Conservation (phyloP, 2,329 filamentous ascomycete species). For the Fulvia fulva region DNA sequence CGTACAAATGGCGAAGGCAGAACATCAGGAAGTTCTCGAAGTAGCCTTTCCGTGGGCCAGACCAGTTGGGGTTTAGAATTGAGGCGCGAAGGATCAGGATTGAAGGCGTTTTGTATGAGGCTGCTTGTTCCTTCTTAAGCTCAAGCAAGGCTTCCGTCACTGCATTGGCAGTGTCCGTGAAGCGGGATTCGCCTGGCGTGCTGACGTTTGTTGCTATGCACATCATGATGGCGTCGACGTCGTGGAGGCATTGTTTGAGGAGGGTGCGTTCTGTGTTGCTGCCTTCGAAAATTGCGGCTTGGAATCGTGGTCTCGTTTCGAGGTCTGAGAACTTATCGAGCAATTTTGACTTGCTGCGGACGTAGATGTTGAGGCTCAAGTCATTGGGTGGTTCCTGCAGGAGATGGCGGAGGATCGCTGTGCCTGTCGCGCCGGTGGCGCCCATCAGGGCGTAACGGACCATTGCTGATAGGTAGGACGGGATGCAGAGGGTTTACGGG, state of each 20-base stretch:
- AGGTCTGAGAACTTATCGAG: constrained; percentile 20
- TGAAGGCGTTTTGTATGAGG: constrained; percentile 11
- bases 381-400: constrained; percentile 13
- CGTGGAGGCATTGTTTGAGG: constrained; percentile 14
- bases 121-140: constrained; percentile 1
- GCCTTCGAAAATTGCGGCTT: constrained; percentile 40
- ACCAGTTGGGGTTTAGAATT: constrained; percentile 6
- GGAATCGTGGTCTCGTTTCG: constrained; percentile 1
- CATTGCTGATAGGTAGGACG: not conserved
- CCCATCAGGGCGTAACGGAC: constrained; percentile 17
- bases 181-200: constrained; percentile 12
- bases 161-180: constrained; percentile 20
- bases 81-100: constrained; percentile 15
- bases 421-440: constrained; percentile 21
- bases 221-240: constrained; percentile 26
- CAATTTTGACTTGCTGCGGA: constrained; percentile 22
- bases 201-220: constrained; percentile 17
- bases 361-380: constrained; percentile 23
- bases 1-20: not conserved
- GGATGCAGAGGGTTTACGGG: not conserved
- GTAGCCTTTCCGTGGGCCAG: not conserved
- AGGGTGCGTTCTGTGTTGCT: constrained; percentile 22
- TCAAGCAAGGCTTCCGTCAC: constrained; percentile 7
- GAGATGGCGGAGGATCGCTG: constrained; percentile 15
- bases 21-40: not conserved